Conservation (phyloP, 1,284 basidiomycete species). For the Blastosporella zonata region DNA sequence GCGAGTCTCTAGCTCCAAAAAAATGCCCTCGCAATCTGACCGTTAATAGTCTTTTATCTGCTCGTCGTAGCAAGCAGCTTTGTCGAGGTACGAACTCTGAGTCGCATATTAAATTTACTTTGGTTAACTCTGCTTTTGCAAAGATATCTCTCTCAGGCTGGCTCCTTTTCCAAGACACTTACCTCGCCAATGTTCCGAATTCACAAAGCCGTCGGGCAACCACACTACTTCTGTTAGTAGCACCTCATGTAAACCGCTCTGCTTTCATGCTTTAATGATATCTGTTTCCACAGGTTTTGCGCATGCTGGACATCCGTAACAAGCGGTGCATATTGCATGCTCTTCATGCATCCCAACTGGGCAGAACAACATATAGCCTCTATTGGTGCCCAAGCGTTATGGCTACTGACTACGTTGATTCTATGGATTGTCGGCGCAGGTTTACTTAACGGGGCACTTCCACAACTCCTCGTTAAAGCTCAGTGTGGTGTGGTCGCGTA, state of each 20-base stretch:
- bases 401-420: constrained; percentile 45
- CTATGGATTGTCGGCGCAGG: constrained; percentile 55
- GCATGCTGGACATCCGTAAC: constrained; percentile 56
- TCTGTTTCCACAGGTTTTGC: constrained; percentile 38
- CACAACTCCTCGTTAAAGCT: constrained; percentile 35
- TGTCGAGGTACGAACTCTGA: constrained; percentile 36
- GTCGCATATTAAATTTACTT: too few relatives aligned
- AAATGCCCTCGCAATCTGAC: not conserved
- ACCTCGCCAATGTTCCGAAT: constrained; percentile 48
- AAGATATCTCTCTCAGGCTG: constrained; percentile 54
- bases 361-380: constrained; percentile 48
- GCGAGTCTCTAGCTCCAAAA: not conserved
- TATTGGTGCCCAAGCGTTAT: constrained; percentile 53
- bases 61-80: constrained; percentile 47
- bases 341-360: constrained; percentile 56
- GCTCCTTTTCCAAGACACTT: constrained; percentile 52
- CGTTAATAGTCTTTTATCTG: constrained; percentile 41
- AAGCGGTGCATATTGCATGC: constrained; percentile 45
- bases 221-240: constrained; percentile 44
- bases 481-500: constrained; percentile 45
- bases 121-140: too few relatives aligned
- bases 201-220: constrained; percentile 36
- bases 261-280: too few relatives aligned
- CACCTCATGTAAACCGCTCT: not conserved
- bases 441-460: constrained; percentile 43